Evolutionary conservation across 495 filamentous ascomycete genomes (phyloP), one percentile per base, ranked within the genome.

Genomic region (Aeminium ludgeri): DNA sequence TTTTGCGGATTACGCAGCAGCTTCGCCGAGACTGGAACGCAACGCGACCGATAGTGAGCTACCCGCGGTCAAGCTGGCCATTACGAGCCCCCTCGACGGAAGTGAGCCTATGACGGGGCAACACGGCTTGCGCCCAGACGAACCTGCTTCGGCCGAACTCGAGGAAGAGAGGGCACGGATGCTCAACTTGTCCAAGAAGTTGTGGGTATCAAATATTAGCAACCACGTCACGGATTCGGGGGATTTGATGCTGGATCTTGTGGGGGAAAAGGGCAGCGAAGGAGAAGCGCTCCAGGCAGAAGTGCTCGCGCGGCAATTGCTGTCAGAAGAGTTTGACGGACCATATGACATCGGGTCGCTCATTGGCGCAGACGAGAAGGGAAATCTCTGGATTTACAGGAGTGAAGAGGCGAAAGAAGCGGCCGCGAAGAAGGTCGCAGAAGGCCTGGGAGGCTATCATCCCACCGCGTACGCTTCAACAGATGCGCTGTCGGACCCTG

Each of bases 241-340:
- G n/a, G 91, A 97, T 59, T 63, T 97, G 27, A 96, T 94, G 87
- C 61, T 97, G 43, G 89, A 97, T 54, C 95, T 97, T 86, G 87
- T 86, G 2, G 84, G 84, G 0, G 95, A 93, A 55, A 96, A 95
- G 54, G 78, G 76, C 53, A 86, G 75, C 49, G 86, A 93, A 38
- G 86, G 93, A 50, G 86, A 96, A 53, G 79, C 85, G 10, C 63
- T 94, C 39, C 74, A 82, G 30, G 87, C 89, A 3, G 91, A 99
- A 57, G 72, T 91, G 17, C 69, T 96, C 44, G 91, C 89, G 4
- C 77, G 91, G n/a, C 91, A 86, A 53, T 85, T 99, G 20, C 70
- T 96, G n/a, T 71, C 82, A 0, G 86, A 96, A 53, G 91, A 96
- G 57, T 62, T 96, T 16, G 82, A 95, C 56, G 89, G 86, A 12